Evolutionary conservation across 106 monocot species (phyloP), one percentile per base, ranked within the genome.

Genomic region (Dioscorea alata): DNA sequence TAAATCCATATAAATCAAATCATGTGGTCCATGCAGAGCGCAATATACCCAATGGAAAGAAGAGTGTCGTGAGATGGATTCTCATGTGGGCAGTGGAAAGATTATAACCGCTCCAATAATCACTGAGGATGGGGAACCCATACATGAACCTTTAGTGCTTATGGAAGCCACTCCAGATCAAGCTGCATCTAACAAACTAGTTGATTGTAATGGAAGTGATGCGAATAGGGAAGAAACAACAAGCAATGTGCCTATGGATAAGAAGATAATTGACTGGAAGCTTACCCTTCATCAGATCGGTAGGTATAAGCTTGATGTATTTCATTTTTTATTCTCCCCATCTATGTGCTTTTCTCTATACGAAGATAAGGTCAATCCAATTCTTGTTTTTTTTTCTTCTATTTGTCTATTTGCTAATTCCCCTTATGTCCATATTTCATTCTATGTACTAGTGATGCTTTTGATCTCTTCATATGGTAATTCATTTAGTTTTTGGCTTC

Each of bases 251-350:
- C 18, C 50, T 21, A 60, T 63, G 17, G 95, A 96, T 71, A 91
- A 84, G 69, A 84, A 78, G 63, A 66, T 91, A 68, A 88, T 96
- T 12, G 84, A 91, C 9, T 96, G 95, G 95, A 96, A 96, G 75
- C 81, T 91, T 57, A 96, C 95, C 23, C 77, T 96, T 23, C 95
- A 96, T 88, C 95, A 96, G 79, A 96, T 96, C 71, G 95, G 95
- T 96, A 78, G 19, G 79, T 23, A 56, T 68, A 56, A 24, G 33
- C 9, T 57, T 61, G 50, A 65, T 49, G 42, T 8, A 18, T 52
- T 59, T 56, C 49, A 2, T 50, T 15, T 4, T 5, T 42, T 42
- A 6, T 42, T 42, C 28, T 28, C 5, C 42, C 42, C 42, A 42
- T 42, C 42, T 42, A 42, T 42, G 42, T 42, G 42, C 10, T 6